These are phyloP conservation scores for Pyrrhoderma noxium DNA, from an alignment of 1,284 basidiomycete species.

Conservation along the genomic window DNA sequence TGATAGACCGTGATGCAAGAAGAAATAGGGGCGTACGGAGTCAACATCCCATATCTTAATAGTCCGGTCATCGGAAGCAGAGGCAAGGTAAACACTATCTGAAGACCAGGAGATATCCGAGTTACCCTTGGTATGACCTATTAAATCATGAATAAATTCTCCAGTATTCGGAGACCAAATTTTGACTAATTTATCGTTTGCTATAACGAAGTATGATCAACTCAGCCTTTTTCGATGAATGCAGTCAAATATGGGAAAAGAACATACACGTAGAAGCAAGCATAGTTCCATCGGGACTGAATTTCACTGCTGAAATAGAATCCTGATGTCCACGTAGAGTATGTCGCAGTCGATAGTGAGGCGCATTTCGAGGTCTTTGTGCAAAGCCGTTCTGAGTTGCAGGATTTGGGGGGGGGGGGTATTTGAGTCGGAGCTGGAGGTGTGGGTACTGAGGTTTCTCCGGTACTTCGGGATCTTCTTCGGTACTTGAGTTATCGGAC, in stretches of 20 bases:
- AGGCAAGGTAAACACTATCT: slow-evolving; percentile 76
- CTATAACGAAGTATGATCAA: slow-evolving; percentile 34
- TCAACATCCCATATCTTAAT: slow-evolving; percentile 84
- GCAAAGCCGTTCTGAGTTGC: not conserved
- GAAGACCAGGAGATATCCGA: slow-evolving; percentile 86
- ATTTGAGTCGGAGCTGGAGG: slow-evolving; percentile 22
- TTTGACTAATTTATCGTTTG: slow-evolving; percentile 69
- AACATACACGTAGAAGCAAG: slow-evolving; percentile 72
- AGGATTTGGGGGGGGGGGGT: slow-evolving; percentile 9
- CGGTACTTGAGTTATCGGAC: slow-evolving; percentile 71
- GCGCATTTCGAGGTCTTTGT: slow-evolving; percentile 39
- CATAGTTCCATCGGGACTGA: slow-evolving; percentile 73
- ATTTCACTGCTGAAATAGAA: slow-evolving; percentile 77
- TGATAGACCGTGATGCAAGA: slow-evolving; percentile 1
- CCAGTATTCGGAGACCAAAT: slow-evolving; percentile 78
- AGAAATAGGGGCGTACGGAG: slow-evolving; percentile 45
- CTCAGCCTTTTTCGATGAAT: no score
- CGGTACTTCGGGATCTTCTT: slow-evolving; percentile 72
- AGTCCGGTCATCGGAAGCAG: slow-evolving; percentile 85
- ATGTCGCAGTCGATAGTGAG: slow-evolving; percentile 63
- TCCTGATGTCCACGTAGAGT: slow-evolving; percentile 64
- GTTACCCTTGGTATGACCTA: slow-evolving; percentile 73
- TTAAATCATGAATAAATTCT: slow-evolving; percentile 63
- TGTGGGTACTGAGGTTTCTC: slow-evolving; percentile 34
- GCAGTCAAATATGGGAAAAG: no score